phyloP scores from a whole-genome alignment of 257 asterid genomes.

The Nicotiana tabacum region DNA sequence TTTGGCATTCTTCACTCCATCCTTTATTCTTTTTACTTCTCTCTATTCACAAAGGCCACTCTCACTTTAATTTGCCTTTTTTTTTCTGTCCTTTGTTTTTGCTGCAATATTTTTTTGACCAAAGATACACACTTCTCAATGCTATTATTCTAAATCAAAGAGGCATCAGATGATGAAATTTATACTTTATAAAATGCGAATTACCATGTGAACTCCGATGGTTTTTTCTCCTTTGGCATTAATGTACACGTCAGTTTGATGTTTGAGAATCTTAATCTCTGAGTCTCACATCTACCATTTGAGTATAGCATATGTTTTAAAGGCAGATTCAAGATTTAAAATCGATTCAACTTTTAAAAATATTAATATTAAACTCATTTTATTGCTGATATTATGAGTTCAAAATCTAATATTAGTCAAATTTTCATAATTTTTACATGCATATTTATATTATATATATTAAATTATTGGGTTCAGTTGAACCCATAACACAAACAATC shows the following conservation, averaged over 20 bases:
- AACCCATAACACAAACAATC: too few species aligned
- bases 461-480: too few species aligned
- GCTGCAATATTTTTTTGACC: neutral
- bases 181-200: neutral
- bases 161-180: constrained; percentile 3
- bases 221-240: constrained; percentile 33
- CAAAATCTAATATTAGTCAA: too few species aligned
- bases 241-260: constrained; percentile 15
- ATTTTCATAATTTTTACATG: too few species aligned
- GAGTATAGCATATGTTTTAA: too few species aligned
- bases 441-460: too few species aligned
- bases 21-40: neutral
- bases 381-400: too few species aligned
- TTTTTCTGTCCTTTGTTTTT: neutral
- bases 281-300: constrained; percentile 10
- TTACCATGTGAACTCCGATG: constrained; percentile 29
- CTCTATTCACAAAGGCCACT: neutral
- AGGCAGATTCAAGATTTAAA: too few species aligned
- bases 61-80: constrained; percentile 3
- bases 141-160: neutral
- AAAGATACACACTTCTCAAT: neutral
- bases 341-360: too few species aligned
- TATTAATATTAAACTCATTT: too few species aligned
- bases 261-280: constrained; percentile 24
- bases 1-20: constrained; percentile 13